Evolutionary conservation across 2,329 filamentous ascomycete species (phyloP), one percentile per base, ranked within the genome.

Genomic region (Chlorencoelia australis): DNA sequence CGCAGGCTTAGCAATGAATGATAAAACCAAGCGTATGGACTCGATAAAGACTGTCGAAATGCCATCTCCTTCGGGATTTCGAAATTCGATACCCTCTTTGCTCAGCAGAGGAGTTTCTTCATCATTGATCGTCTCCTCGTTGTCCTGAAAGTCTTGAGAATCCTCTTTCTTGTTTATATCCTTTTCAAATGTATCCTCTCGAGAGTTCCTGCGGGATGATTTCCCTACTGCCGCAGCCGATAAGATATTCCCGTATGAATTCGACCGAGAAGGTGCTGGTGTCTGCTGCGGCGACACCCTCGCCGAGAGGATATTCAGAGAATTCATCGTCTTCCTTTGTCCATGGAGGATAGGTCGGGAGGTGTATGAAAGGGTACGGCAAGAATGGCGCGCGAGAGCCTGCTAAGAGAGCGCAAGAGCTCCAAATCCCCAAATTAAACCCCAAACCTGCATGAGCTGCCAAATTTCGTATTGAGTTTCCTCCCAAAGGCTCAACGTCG

Each of bases 231-330:
- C 36, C 30, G 50, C 46, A 27, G 47, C 39, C 9, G 54, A 38
- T 20, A 52, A 46, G 38, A n/a, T n/a, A n/a, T 55, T 69, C 49
- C 65, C 65, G 52, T 76, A 63, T 18, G 75, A 79, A 58, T 76
- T 78, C 44, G 73, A 71, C 57, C 74, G 69, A 40, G 74, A 69
- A 37, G 72, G 67, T 29, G 59, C 57, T 21, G 73, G 67, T 50
- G 67, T 75, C 41, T 72, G 63, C 37, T 73, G 60, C 48, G 75
- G 72, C 51, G 75, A 77, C 59, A 88, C 83, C 65, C 82, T 80
- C 59, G 84, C 78, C 56, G 86, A 91, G 60, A 95, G 76, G 61
- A 94, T 85, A 67, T 91, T 94, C 68, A 94, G 71, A 55, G 88
- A 94, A 78, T 95, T 95, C 89, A 95, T 95, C 65, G 72, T 83